Evolutionary conservation across 192 early-diverging fungal species (phyloP).

Genomic region (Allomyces macrogynus): DNA sequence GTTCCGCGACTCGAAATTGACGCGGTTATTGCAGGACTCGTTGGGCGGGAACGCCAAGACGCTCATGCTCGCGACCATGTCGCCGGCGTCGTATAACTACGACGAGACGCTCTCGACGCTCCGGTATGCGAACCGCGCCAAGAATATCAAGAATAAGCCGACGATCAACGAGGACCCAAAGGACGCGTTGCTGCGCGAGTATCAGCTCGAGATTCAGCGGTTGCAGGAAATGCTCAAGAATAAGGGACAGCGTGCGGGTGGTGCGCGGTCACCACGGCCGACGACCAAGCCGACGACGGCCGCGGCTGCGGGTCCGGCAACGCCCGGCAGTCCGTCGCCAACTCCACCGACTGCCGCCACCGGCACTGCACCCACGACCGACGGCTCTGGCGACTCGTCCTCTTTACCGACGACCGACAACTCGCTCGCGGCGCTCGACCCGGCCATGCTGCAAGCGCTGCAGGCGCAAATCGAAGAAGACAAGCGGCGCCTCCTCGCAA

Average conservation of each 20-base stretch:
- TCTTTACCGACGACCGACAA: too few species aligned
- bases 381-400: too few species aligned
- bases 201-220: slow-evolving; percentile 37
- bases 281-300: neutral
- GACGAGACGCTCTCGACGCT: slow-evolving; percentile 39
- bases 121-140: slow-evolving; percentile 40
- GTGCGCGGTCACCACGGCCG: slow-evolving; percentile 1
- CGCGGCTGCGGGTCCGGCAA: too few species aligned
- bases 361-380: too few species aligned
- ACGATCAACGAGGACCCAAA: slow-evolving; percentile 46
- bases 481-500: slow-evolving; percentile 22
- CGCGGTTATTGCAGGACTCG: slow-evolving; percentile 38
- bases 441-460: slow-evolving; percentile 23
- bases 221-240: slow-evolving; percentile 22
- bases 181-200: slow-evolving; percentile 43
- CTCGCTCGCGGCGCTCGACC: slow-evolving; percentile 20
- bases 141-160: slow-evolving; percentile 46
- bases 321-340: too few species aligned
- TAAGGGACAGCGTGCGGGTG: slow-evolving; percentile 6
- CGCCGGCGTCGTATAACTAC: slow-evolving; percentile 36
- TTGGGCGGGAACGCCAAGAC: slow-evolving; percentile 45
- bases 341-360: too few species aligned
- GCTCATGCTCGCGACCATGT: slow-evolving; percentile 40
- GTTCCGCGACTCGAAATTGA: slow-evolving; percentile 42
- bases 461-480: slow-evolving; percentile 36